Percentiles rank a stretch among this genome's conserved stretches.
Evolutionary conservation across 2,329 filamentous ascomycete genomes (phyloP).

Genomic region (Colletotrichum sidae): DNA sequence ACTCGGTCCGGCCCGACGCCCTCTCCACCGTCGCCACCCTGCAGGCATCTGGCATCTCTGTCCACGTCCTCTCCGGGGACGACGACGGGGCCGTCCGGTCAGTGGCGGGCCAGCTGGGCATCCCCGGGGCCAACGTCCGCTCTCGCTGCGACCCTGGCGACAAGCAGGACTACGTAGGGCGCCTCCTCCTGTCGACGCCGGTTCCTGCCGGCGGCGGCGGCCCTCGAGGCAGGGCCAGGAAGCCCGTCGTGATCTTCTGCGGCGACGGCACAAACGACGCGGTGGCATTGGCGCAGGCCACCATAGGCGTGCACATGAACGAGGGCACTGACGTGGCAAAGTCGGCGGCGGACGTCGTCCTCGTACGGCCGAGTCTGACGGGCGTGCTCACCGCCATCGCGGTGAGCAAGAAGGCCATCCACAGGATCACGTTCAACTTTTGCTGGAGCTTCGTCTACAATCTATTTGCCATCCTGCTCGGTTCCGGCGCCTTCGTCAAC

Average conservation of each 20-base stretch:
- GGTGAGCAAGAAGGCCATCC: slow-evolving; percentile 57
- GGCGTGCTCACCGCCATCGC: slow-evolving; percentile 70
- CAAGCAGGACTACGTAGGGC: slow-evolving; percentile 58
- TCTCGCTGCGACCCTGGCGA: slow-evolving; percentile 58
- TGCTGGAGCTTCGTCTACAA: slow-evolving; percentile 79
- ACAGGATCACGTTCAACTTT: slow-evolving; percentile 75
- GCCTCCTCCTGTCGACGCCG: slow-evolving; percentile 44
- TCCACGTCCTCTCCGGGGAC: slow-evolving; percentile 66
- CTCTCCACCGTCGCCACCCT: slow-evolving; percentile 49
- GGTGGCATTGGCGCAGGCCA: slow-evolving; percentile 76
- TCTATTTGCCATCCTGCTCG: slow-evolving; percentile 73
- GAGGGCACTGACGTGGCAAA: slow-evolving; percentile 72
- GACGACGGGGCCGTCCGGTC: slow-evolving; percentile 60
- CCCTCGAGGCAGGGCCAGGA: slow-evolving; percentile 30
- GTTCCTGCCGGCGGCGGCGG: slow-evolving; percentile 8
- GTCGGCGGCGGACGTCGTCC: slow-evolving; percentile 75
- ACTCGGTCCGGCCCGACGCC: slow-evolving; percentile 58
- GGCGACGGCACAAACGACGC: slow-evolving; percentile 87
- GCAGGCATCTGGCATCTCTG: slow-evolving; percentile 50
- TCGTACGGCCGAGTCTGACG: slow-evolving; percentile 67
- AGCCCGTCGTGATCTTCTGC: slow-evolving; percentile 71
- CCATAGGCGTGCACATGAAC: slow-evolving; percentile 77
- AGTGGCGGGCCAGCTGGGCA: slow-evolving; percentile 53
- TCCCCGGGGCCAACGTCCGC: slow-evolving; percentile 51
- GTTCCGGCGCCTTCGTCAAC: slow-evolving; percentile 71